Evolutionary conservation across 768 basidiomycete genomes (phyloP), one percentile per base, ranked within the genome.

Genomic region (Termitomyces sp.): DNA sequence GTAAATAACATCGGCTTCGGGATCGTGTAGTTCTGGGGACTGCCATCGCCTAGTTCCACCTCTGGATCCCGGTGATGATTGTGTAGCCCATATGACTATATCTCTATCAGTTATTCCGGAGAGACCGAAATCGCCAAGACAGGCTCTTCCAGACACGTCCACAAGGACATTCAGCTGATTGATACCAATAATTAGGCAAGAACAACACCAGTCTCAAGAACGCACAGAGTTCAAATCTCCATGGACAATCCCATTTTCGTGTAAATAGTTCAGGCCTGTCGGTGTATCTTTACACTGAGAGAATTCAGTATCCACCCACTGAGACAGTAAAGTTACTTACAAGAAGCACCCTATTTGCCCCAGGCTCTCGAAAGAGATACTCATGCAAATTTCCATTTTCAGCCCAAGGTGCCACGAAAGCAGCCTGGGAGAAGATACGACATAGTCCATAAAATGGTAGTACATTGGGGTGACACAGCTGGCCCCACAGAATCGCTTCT

Each of bases 401-500:
- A 13, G 55, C 55, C 59, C 60, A 60, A n/a, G 60, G 76, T 4
- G 74, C 75, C 44, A 78, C 70, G 24, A 78, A 66, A 28, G 66
- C 62, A 26, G 68, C 28, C 51, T 67, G 60, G 14, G 53, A 53
- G 38, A 56, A 56, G 3, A 67, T 36, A 40, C 59, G 54, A 60
- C 67, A 62, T 18, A 67, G 48, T 14, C 70, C 71, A 44, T 67
- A 65, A 48, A 70, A 70, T 4, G 71, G 71, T n/a, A 71, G 55
- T 9, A 70, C 48, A 43, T 69, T 68, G 22, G 62, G 66, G 56
- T 71, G 70, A 0, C 62, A 65, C 11, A 72, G 56, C 47, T 72
- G 70, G 35, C 67, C 63, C 71, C 68, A 72, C 22, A 63, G 26
- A 43, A 63, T 58, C 5, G 56, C 62, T 44, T 63, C 62, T 24